Conservation (phyloP, 2,329 filamentous ascomycete genomes). For the Cladorrhinum sp. region DNA sequence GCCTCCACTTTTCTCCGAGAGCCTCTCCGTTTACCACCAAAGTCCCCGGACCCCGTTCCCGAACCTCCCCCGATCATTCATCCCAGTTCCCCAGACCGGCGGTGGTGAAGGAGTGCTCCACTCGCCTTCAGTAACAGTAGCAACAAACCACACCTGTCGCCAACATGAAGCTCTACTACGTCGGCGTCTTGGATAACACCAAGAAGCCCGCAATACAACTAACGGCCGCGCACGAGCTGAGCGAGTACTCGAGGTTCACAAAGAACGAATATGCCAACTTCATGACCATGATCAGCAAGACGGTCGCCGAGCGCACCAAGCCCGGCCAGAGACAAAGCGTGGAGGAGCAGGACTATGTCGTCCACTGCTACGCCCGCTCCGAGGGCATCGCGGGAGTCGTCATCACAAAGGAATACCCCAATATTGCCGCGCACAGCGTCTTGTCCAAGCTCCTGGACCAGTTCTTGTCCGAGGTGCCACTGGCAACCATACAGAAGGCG, state of each 20-base stretch:
- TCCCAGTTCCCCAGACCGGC: not conserved
- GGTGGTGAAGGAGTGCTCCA: constrained; percentile 1
- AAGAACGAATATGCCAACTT: constrained; percentile 56
- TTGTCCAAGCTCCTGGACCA: constrained; percentile 85
- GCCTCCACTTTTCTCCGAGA: not conserved
- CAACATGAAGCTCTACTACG: constrained; percentile 83
- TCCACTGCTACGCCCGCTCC: constrained; percentile 74
- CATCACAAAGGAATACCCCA: constrained; percentile 73
- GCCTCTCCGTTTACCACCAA: constrained; percentile 15
- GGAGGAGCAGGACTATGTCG: constrained; percentile 75
- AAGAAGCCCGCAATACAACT: constrained; percentile 27
- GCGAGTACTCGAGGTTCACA: constrained; percentile 28
- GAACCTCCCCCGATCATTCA: not conserved
- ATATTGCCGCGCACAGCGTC: constrained; percentile 79
- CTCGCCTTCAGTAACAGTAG: not conserved
- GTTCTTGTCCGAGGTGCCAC: constrained; percentile 69
- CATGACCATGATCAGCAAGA: constrained; percentile 83
- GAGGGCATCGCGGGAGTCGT: constrained; percentile 74
- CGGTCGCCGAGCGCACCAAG: constrained; percentile 76
- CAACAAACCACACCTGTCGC: constrained; percentile 23
- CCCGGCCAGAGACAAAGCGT: constrained; percentile 83
- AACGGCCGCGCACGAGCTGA: constrained; percentile 30
- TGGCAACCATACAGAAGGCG: constrained; percentile 24
- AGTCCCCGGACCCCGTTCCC: constrained; percentile 9
- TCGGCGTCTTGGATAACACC: constrained; percentile 59